phyloP scores from a whole-genome alignment of 1,284 basidiomycete species.

The Ceratobasidium sp. region DNA sequence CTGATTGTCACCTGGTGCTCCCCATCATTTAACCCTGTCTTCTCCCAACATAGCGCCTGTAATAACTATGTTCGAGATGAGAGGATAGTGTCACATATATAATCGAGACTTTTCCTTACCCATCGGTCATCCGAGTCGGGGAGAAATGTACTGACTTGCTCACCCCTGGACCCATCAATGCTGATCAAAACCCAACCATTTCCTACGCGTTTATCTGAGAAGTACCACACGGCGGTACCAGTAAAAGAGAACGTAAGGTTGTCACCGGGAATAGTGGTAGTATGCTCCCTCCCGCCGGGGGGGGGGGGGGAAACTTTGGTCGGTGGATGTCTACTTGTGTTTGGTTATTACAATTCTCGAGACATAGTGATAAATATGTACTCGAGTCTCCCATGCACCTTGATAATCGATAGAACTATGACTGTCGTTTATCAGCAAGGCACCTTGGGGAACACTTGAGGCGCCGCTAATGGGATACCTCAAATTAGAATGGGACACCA shows the following conservation, averaged over 20 bases:
- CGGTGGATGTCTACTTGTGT: background rate
- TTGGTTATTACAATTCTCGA: too few species aligned
- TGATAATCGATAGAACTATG: background rate
- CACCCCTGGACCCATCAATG: background rate
- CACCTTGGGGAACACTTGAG: background rate
- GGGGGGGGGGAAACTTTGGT: background rate
- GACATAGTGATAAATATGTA: background rate
- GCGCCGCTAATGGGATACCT: background rate
- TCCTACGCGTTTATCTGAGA: background rate
- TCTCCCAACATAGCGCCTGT: constrained; percentile 7
- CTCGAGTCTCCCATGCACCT: background rate
- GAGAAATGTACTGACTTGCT: background rate
- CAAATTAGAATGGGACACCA: too few species aligned
- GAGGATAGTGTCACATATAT: background rate
- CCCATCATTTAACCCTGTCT: background rate
- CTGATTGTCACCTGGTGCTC: constrained; percentile 6
- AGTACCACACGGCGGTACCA: constrained; percentile 24
- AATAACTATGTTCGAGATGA: background rate
- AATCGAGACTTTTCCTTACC: too few species aligned
- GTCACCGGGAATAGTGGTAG: constrained; percentile 15
- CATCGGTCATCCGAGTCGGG: too few species aligned
- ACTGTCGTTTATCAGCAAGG: background rate
- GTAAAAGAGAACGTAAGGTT: constrained; percentile 14
- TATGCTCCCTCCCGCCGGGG: background rate
- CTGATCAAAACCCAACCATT: background rate